These are phyloP conservation scores for Fusarium succisae DNA, from an alignment of 2,329 filamentous ascomycete genomes.

Conservation along the genomic window DNA sequence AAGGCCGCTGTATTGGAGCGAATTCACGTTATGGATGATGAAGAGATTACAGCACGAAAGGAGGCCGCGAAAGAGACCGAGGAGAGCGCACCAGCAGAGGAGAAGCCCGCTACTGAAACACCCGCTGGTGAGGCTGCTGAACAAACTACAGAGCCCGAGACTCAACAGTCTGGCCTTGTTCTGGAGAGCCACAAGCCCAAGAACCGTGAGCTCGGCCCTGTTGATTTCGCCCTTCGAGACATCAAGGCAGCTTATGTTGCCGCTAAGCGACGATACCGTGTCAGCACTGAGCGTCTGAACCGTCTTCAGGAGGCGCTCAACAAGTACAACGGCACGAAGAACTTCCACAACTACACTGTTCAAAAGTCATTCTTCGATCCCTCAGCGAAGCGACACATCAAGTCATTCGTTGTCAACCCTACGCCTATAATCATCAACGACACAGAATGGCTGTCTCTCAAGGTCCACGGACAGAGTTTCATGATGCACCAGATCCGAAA, in stretches of 20 bases:
- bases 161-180: slow-evolving; percentile 34
- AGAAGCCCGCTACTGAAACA: slow-evolving; percentile 37
- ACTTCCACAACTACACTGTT: slow-evolving; percentile 98
- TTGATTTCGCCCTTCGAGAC: slow-evolving; percentile 73
- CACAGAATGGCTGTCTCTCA: slow-evolving; percentile 94
- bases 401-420: slow-evolving; percentile 83
- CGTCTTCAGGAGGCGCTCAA: slow-evolving; percentile 80
- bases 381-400: slow-evolving; percentile 89
- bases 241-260: slow-evolving; percentile 84
- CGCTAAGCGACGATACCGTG: slow-evolving; percentile 86
- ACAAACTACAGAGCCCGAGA: slow-evolving; percentile 32
- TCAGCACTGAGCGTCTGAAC: slow-evolving; percentile 74
- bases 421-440: slow-evolving; percentile 85
- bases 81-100: slow-evolving; percentile 32
- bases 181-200: slow-evolving; percentile 50
- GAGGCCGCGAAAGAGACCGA: slow-evolving; percentile 25
- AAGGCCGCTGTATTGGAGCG: slow-evolving; percentile 70
- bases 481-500: slow-evolving; percentile 99
- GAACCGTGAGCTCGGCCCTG: slow-evolving; percentile 56
- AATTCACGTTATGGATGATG: slow-evolving; percentile 58
- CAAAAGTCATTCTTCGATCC: slow-evolving; percentile 84
- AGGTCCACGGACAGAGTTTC: slow-evolving; percentile 97
- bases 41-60: slow-evolving; percentile 40
- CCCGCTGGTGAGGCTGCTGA: slow-evolving; percentile 21
- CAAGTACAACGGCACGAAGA: slow-evolving; percentile 83